Base-by-base conservation (phyloP, 139 green algal species). In the Eudorina sp. region DNA sequence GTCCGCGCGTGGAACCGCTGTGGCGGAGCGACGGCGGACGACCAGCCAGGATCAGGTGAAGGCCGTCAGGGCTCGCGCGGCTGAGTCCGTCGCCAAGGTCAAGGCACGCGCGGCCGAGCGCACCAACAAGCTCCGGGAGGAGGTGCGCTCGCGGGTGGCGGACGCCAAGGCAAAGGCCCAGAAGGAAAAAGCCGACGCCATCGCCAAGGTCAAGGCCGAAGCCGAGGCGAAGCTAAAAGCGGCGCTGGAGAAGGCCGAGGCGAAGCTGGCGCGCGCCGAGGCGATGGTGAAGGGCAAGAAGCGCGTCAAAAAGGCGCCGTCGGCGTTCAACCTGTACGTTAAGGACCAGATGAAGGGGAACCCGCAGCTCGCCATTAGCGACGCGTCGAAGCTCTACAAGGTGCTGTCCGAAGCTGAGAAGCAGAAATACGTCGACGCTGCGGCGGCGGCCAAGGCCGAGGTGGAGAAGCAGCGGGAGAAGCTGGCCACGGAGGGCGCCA, bases 181-280 rank as follows among this genome's bases (percentile, higher is more conserved):
- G 16, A n/a, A 68, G 64, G 31, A 74, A 21, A n/a, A 68, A n/a
- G 58, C 58, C 58, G n/a, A n/a, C n/a, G n/a, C n/a, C n/a, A 2
- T 76, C 38, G 68, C 73, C 46, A 81, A 62, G 73, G 45, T 40
- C 25, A 81, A 60, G 73, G 73, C 73, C 21, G 25, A 62, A 3
- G 19, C 68, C 36, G 31, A 46, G 9, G 68, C 29, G 68, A 76
- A 72, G 62, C 62, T 48, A 27, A 34, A 34, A 41, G 72, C 9
- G 5, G 72, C 72, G 25, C 11, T 51, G 41, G 41, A 58, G 72
- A 81, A 81, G 43, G 73, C 46, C 25, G 29, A 75, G 68, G 68
- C 48, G 38, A 46, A 48, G 68, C 11, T 34, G 16, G 62, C 31
- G 27, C 62, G 62, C 38, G 2, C 21, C 18, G 41, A 72, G 68